These are phyloP conservation scores for Aspergillus puulaauensis DNA, from an alignment of 2,329 filamentous ascomycete species.

Conservation along the genomic window DNA sequence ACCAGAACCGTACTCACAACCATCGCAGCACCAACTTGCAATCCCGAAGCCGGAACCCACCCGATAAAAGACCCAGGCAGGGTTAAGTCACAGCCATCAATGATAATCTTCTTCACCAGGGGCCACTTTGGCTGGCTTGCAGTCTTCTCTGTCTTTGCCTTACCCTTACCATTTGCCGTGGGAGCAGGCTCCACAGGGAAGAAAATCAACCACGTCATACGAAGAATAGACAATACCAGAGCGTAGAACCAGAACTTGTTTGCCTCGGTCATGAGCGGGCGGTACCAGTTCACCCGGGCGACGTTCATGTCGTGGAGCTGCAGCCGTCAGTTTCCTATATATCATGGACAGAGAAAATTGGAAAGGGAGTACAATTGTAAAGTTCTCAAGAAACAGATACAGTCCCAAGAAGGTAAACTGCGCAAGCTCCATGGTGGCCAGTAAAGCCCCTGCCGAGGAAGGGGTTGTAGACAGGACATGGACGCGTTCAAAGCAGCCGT, in stretches of 20 bases:
- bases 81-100: constrained; percentile 60
- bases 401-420: constrained; percentile 61
- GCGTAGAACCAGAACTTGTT: constrained; percentile 69
- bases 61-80: constrained; percentile 61
- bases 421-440: constrained; percentile 52
- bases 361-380: constrained; percentile 56
- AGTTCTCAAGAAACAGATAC: constrained; percentile 65
- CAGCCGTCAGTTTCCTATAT: background rate
- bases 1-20: constrained; percentile 55
- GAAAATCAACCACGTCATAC: constrained; percentile 16
- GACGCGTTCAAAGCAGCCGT: constrained; percentile 57
- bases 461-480: constrained; percentile 40
- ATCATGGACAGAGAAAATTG: no score
- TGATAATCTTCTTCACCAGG: constrained; percentile 50
- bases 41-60: constrained; percentile 55
- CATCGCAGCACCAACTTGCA: constrained; percentile 58
- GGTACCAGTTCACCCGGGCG: constrained; percentile 41
- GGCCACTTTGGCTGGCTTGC: background rate
- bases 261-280: constrained; percentile 55
- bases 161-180: background rate
- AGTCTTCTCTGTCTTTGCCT: background rate
- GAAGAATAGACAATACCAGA: constrained; percentile 52
- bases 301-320: constrained; percentile 52
- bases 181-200: background rate
- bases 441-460: constrained; percentile 15